Base-by-base conservation (phyloP, 176 grass and related monocot genomes). In the Triticum aestivum region DNA sequence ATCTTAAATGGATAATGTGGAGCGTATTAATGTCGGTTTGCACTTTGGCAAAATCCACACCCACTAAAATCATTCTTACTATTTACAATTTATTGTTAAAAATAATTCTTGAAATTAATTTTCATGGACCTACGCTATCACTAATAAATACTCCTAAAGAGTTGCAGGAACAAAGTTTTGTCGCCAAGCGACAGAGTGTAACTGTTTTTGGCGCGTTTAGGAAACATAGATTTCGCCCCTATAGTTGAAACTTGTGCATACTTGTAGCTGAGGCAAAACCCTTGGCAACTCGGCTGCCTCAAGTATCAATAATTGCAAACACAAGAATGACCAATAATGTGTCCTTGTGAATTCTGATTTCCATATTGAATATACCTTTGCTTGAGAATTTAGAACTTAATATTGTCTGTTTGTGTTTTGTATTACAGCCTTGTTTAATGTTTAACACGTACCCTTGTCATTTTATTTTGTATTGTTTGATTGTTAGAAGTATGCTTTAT, bases 41-140 rank as follows among this genome's bases (percentile, higher is more conserved):
- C 87, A 70, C 61, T 29, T 51, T 74, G 7, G 41, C 41, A 42
- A 42, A 42, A 42, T 66, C 5, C 21, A 49, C 30, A 81, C 61
- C 44, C 45, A 42, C 13, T 2, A 11, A 45, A 80, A 76, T 81
- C 20, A 34, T 24, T 26, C 11, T 5, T 77, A 37, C 44, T 71
- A n/a, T 41, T 81, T 86, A 64, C 8, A 62, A 42, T 84, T 81
- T 34, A 70, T 82, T 47, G 4, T 30, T 38, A 35, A 21, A 49
- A 35, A n/a, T 77, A 47, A 51, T 54, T 77, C 42, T 56, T 42
- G 79, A 24, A 86, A 75, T 66, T 73, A 41, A 81, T 49, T 21
- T 56, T 20, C 33, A 44, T 27, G 42, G 32, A 78, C 14, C 42
- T 2, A 24, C 2, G 34, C 54, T 30, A 8, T 32, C n/a, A 80